Evolutionary conservation across 352 stramenopile species (phyloP).

Genomic region (Phytophthora litchii): DNA sequence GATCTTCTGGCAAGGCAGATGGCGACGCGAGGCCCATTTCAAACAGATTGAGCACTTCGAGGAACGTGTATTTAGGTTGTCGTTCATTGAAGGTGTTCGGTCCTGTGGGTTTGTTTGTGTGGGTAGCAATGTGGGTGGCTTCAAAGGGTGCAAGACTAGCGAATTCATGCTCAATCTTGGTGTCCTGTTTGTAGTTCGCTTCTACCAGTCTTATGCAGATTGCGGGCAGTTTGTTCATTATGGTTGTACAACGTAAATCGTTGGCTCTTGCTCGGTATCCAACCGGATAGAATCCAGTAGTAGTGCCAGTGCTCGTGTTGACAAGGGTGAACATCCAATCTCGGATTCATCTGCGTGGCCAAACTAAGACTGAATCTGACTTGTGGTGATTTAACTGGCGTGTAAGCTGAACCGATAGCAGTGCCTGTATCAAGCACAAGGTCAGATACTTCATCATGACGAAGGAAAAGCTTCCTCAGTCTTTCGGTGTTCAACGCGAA

Average conservation of each 20-base stretch:
- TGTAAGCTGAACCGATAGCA: slow-evolving; percentile 6
- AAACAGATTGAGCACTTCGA: slow-evolving; percentile 6
- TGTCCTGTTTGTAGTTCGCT: not conserved
- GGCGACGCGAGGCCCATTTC: slow-evolving; percentile 2
- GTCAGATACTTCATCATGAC: too few species aligned
- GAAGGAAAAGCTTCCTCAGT: not conserved
- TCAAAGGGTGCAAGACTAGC: slow-evolving; percentile 2
- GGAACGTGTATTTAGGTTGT: not conserved
- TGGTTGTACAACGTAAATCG: slow-evolving; percentile 3
- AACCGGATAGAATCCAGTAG: slow-evolving; percentile 4
- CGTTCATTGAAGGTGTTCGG: slow-evolving; percentile 1
- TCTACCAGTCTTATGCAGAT: slow-evolving; percentile 2
- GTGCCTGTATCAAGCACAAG: not conserved
- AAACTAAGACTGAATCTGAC: slow-evolving; percentile 3
- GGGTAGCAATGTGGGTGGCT: not conserved
- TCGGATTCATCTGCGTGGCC: not conserved
- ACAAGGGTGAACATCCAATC: not conserved
- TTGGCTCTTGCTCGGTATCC: not conserved
- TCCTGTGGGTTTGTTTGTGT: not conserved
- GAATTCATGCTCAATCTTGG: not conserved
- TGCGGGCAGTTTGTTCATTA: not conserved
- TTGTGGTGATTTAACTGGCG: slow-evolving; percentile 1
- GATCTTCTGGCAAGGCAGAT: slow-evolving; percentile 16
- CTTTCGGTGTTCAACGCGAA: slow-evolving; percentile 17
- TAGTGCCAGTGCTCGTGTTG: not conserved